These are phyloP conservation scores for Xanthoconium purpureum DNA, from an alignment of 768 basidiomycete genomes.

Conservation along the genomic window DNA sequence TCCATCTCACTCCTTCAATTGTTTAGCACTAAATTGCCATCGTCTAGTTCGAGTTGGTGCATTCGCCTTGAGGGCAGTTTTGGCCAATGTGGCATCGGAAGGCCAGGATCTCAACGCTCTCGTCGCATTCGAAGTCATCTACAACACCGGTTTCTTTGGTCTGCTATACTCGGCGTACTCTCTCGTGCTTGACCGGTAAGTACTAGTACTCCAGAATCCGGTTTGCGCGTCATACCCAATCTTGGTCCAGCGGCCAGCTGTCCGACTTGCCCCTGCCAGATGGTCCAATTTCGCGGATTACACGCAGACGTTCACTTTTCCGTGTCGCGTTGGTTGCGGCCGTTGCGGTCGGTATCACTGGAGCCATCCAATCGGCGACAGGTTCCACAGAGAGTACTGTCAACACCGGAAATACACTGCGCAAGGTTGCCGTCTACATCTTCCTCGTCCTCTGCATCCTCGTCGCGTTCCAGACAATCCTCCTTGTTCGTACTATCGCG, in stretches of 20 bases:
- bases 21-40: background rate
- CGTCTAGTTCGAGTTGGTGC: slow-evolving; percentile 29
- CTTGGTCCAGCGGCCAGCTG: slow-evolving; percentile 12
- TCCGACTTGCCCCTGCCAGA: slow-evolving; percentile 25
- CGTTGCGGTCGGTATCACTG: slow-evolving; percentile 26
- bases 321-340: slow-evolving; percentile 24
- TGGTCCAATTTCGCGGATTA: slow-evolving; percentile 20
- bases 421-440: slow-evolving; percentile 25
- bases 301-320: slow-evolving; percentile 22
- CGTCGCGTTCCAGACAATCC: slow-evolving; percentile 25
- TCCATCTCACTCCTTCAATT: background rate
- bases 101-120: slow-evolving; percentile 22
- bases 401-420: slow-evolving; percentile 19
- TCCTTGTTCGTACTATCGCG: slow-evolving; percentile 16
- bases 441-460: slow-evolving; percentile 30
- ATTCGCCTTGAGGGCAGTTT: slow-evolving; percentile 29
- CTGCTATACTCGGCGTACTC: slow-evolving; percentile 34
- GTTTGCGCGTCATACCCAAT: background rate
- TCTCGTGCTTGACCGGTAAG: slow-evolving; percentile 33
- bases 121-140: slow-evolving; percentile 31
- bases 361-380: slow-evolving; percentile 16
- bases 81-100: slow-evolving; percentile 24
- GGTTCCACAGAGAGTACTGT: slow-evolving; percentile 7
- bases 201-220: background rate
- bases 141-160: slow-evolving; percentile 37